Evolutionary conservation across 2,329 filamentous ascomycete species (phyloP).

Genomic region (Bertia moriformis): DNA sequence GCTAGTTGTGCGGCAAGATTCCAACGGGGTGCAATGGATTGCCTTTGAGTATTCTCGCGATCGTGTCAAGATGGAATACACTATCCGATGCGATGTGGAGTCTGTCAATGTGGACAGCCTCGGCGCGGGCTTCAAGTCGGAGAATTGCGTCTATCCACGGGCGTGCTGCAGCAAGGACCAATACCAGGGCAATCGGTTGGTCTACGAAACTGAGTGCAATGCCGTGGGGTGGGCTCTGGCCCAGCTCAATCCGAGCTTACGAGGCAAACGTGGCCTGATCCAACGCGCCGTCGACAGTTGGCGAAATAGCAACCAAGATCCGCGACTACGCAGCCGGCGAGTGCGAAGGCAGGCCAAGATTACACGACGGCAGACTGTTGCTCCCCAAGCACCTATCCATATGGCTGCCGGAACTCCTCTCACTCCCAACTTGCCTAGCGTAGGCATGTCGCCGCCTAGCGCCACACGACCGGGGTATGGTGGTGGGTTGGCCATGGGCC

Average conservation of each 20-base stretch:
- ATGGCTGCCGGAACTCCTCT: background rate
- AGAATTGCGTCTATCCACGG: slow-evolving; percentile 94
- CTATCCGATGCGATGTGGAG: slow-evolving; percentile 93
- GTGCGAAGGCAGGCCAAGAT: slow-evolving; percentile 95
- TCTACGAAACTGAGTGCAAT: slow-evolving; percentile 98
- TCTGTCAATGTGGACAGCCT: slow-evolving; percentile 84
- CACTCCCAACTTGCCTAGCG: background rate
- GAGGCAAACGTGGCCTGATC: slow-evolving; percentile 88
- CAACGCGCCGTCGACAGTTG: slow-evolving; percentile 96
- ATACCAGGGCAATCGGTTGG: slow-evolving; percentile 86
- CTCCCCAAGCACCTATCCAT: background rate
- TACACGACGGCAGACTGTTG: slow-evolving; percentile 70
- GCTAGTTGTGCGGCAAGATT: slow-evolving; percentile 82
- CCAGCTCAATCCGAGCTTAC: slow-evolving; percentile 76
- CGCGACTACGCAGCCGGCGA: slow-evolving; percentile 73
- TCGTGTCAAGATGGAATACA: slow-evolving; percentile 98
- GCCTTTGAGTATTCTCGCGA: slow-evolving; percentile 96
- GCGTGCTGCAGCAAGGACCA: slow-evolving; percentile 91
- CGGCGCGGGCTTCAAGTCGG: slow-evolving; percentile 79
- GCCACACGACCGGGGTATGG: background rate
- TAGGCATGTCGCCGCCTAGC: background rate
- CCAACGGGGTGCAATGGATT: slow-evolving; percentile 97
- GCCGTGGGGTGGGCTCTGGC: slow-evolving; percentile 98
- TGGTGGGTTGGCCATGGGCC: background rate
- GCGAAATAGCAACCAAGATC: slow-evolving; percentile 97